Percentiles rank a stretch among this genome's conserved stretches.
phyloP scores from a whole-genome alignment of 495 filamentous ascomycete species.

The Neurospora sp. region DNA sequence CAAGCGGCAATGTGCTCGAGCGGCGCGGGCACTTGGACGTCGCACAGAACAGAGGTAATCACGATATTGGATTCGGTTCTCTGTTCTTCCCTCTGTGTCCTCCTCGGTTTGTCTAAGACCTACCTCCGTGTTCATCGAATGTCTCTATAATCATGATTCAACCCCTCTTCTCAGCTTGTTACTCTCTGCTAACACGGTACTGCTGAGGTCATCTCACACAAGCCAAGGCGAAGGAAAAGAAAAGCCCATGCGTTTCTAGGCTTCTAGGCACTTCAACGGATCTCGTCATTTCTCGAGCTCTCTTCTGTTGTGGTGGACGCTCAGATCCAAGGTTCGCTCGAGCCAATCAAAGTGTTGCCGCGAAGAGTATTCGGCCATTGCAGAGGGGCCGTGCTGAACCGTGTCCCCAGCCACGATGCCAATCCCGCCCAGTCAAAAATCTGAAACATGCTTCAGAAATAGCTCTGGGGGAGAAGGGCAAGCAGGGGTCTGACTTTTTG shows the following conservation, averaged over 20 bases:
- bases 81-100: background rate
- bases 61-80: background rate
- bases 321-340: background rate
- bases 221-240: background rate
- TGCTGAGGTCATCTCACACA: background rate
- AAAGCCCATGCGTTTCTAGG: background rate
- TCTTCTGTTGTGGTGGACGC: background rate
- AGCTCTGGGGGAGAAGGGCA: slow-evolving; percentile 7
- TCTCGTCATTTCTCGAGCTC: background rate
- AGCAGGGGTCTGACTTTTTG: slow-evolving; percentile 2
- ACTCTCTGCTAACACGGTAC: background rate
- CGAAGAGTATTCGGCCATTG: slow-evolving; percentile 2
- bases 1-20: background rate
- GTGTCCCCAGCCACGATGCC: slow-evolving; percentile 16
- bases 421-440: slow-evolving; percentile 14
- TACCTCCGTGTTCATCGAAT: background rate
- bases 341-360: background rate
- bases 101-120: background rate
- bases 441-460: slow-evolving; percentile 28
- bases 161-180: background rate
- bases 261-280: background rate
- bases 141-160: background rate
- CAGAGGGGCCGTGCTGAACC: slow-evolving; percentile 8
- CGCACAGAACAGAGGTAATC: background rate
- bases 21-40: background rate